Evolutionary conservation across 306 rosid species (phyloP).

Genomic region (Astragalus glycyphyllos): DNA sequence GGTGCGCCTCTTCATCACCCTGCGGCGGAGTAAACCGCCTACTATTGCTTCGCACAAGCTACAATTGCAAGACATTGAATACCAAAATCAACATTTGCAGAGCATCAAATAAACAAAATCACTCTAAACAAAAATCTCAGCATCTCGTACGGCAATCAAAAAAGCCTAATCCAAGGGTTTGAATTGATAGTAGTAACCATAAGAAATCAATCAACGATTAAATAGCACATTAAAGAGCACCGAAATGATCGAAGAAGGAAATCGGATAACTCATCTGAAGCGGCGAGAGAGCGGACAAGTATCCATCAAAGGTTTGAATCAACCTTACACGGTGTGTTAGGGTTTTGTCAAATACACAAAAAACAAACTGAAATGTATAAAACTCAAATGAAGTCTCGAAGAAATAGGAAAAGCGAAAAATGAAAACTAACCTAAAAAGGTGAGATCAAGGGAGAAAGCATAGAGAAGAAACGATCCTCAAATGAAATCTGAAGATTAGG

Average conservation of each 20-base stretch:
- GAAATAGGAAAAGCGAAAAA: no score
- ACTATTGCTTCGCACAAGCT: conserved; percentile 99
- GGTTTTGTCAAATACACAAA: no score
- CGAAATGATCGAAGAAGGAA: neutral
- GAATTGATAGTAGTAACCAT: neutral
- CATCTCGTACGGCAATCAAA: conserved; percentile 4
- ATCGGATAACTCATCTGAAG: conserved; percentile 71
- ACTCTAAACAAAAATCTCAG: conserved; percentile 31
- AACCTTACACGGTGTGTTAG: no score
- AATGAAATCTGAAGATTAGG: no score
- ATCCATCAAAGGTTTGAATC: conserved; percentile 99
- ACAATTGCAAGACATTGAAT: conserved; percentile 59
- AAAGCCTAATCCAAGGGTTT: conserved; percentile 16
- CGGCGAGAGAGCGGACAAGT: conserved; percentile 95
- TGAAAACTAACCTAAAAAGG: no score
- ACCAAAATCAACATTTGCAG: conserved; percentile 25
- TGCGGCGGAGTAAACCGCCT: conserved; percentile 88
- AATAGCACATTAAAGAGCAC: neutral
- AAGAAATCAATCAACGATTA: neutral
- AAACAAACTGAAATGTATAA: no score
- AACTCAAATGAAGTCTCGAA: no score
- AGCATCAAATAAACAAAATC: conserved; percentile 26
- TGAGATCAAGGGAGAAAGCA: no score
- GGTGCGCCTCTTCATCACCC: conserved; percentile 96
- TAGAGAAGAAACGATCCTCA: no score